Evolutionary conservation across 805 yeast species (phyloP).

Genomic region (Kregervanrija delftensis): DNA sequence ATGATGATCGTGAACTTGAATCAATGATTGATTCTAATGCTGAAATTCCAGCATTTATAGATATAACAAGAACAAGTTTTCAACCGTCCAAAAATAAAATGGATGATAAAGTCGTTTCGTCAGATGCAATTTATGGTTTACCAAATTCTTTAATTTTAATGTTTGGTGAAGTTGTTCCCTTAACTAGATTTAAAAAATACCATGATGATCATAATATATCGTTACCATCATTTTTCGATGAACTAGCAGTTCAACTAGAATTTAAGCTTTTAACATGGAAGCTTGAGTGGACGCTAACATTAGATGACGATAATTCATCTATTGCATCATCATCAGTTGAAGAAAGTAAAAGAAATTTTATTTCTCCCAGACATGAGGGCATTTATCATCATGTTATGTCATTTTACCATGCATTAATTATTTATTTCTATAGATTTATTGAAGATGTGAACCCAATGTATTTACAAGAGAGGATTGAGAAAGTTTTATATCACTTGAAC

Average conservation of each 20-base stretch:
- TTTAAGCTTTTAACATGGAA: conserved; percentile 56
- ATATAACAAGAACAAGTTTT: conserved; percentile 34
- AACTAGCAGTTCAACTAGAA: conserved; percentile 35
- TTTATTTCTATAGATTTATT: conserved; percentile 65
- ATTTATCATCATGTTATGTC: conserved; percentile 76
- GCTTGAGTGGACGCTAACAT: conserved; percentile 60
- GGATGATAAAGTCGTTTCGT: conserved; percentile 54
- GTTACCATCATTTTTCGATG: conserved; percentile 30
- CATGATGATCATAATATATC: conserved; percentile 30
- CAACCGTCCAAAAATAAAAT: conserved; percentile 34
- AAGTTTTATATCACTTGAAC: conserved; percentile 58
- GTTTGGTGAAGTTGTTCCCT: conserved; percentile 65
- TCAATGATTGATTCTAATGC: conserved; percentile 4
- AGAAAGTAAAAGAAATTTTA: conserved; percentile 24
- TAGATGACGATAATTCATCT: conserved; percentile 19
- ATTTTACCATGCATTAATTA: conserved; percentile 63
- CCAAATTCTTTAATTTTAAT: conserved; percentile 73
- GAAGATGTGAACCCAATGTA: conserved; percentile 46
- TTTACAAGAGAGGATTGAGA: conserved; percentile 55
- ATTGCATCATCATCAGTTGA: conserved; percentile 4
- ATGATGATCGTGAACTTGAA: conserved; percentile 16
- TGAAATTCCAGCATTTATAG: conserved; percentile 36
- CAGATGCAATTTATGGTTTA: conserved; percentile 77
- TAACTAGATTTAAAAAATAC: conserved; percentile 56
- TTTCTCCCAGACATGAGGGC: conserved; percentile 57